phyloP scores from a whole-genome alignment of 2,329 filamentous ascomycete species.

The Microascus cirrosus region DNA sequence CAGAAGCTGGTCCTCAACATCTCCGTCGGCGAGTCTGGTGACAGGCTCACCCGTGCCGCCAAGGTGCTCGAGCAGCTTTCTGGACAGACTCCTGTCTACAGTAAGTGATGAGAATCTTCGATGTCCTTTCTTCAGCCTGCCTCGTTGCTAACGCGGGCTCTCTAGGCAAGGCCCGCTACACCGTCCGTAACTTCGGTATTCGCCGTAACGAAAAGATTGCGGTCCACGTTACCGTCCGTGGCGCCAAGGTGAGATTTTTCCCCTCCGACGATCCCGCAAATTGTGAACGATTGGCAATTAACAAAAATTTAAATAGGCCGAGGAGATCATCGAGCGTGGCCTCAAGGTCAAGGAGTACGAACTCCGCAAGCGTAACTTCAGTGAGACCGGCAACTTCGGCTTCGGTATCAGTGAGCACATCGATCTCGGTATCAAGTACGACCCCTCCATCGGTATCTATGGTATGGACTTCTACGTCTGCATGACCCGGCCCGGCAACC shows the following conservation, averaged over 20 bases:
- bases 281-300: background rate
- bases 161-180: constrained; percentile 97
- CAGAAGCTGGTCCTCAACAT: constrained; percentile 99
- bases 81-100: constrained; percentile 99
- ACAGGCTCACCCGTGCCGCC: constrained; percentile 98
- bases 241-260: constrained; percentile 51
- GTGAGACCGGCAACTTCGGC: constrained; percentile 98
- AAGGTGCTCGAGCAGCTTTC: constrained; percentile 99
- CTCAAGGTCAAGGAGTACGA: constrained; percentile 99
- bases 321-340: constrained; percentile 99
- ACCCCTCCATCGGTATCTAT: constrained; percentile 96
- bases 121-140: background rate
- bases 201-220: constrained; percentile 99
- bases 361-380: constrained; percentile 99
- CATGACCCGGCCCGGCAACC: constrained; percentile 99
- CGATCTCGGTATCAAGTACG: constrained; percentile 99
- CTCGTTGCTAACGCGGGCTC: constrained; percentile 1
- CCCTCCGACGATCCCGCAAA: background rate
- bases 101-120: constrained; percentile 40
- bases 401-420: constrained; percentile 99
- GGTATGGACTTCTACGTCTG: constrained; percentile 99
- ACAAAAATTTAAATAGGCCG: constrained; percentile 45
- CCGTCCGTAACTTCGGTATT: constrained; percentile 99
- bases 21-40: constrained; percentile 99
- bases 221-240: constrained; percentile 98